Base-by-base conservation (phyloP, 2,329 filamentous ascomycete genomes). In the Venturia carpophila region DNA sequence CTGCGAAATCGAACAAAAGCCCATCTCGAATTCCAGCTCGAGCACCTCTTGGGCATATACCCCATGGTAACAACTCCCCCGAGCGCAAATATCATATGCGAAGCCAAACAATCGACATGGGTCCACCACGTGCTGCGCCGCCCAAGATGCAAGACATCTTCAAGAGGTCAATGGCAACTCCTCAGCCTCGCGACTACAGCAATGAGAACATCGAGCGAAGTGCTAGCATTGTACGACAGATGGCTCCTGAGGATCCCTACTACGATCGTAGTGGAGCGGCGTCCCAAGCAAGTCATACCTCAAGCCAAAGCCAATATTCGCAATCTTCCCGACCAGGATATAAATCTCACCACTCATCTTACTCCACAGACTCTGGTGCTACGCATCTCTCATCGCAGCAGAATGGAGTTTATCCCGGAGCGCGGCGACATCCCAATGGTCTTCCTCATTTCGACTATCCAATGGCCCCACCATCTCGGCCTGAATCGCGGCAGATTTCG, bases 121-220 rank as follows among this genome's bases (percentile, higher is more conserved):
- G 71, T 66, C 77, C 75, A 64, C 77, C 76, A 69, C 78, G 60
- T 67, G 67, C 84, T 63, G 84, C 84, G 71, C 92, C 92, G 15
- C 93, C 93, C 61, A 94, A 92, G 75, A 97, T 97, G 92, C 87
- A 93, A 69, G 91, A 95, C 52, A 81, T 97, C 39, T 85, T 86
- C 68, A 75, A 80, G 10, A 79, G 75, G 5, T 73, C 76, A 15
- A 84, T 76, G 78, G 86, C 73, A 0, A 68, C 65, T 21, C 67
- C 66, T 43, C 42, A 43, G 17, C 21, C 55, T 49, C 55, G 62
- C 64, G 60, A 69, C 71, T 37, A 72, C 64, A 27, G 70, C 75
- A 66, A 75, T 71, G 60, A 73, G 66, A 71, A 72, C 62, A 69
- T 71, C 60, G 80, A 82, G 24, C 81, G 84, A 55, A 82, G 82